phyloP scores from a whole-genome alignment of 2,329 filamentous ascomycete species.

The Ophiostoma sp. region DNA sequence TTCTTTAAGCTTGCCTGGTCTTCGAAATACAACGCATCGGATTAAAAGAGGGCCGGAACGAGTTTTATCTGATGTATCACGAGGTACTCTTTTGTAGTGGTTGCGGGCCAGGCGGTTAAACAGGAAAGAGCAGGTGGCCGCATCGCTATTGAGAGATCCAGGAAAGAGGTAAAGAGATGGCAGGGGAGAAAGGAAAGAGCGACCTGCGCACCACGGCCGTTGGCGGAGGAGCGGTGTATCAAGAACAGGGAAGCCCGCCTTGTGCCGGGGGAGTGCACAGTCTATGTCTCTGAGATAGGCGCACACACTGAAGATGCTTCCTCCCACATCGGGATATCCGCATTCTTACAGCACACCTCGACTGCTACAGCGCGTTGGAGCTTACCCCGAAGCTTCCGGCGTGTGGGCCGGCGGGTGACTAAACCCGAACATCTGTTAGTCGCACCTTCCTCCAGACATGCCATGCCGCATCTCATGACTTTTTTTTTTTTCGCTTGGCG shows the following conservation, averaged over 20 bases:
- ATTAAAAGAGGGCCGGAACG: too few species aligned
- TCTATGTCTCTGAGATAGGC: too few species aligned
- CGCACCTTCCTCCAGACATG: background rate
- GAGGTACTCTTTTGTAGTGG: background rate
- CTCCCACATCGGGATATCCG: too few species aligned
- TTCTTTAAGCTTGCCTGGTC: background rate
- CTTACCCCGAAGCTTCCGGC: constrained; percentile 3
- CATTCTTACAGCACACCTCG: too few species aligned
- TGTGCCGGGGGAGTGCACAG: too few species aligned
- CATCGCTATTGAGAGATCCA: too few species aligned
- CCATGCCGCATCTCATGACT: background rate
- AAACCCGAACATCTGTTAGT: background rate
- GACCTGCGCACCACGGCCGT: background rate
- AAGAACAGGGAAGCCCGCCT: constrained; percentile 3
- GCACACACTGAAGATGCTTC: too few species aligned
- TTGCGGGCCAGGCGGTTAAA: background rate
- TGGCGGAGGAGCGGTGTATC: constrained; percentile 5
- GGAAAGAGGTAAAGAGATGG: background rate
- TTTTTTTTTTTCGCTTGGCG: background rate
- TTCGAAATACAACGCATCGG: too few species aligned
- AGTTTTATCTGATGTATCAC: background rate
- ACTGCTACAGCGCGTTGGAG: too few species aligned
- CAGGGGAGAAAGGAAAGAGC: background rate
- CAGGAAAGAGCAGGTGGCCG: background rate
- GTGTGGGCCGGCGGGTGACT: background rate